Percentiles rank a stretch among this genome's conserved stretches.
Evolutionary conservation across 2,329 filamentous ascomycete species (phyloP).

Genomic region (Xylariaceae sp.): DNA sequence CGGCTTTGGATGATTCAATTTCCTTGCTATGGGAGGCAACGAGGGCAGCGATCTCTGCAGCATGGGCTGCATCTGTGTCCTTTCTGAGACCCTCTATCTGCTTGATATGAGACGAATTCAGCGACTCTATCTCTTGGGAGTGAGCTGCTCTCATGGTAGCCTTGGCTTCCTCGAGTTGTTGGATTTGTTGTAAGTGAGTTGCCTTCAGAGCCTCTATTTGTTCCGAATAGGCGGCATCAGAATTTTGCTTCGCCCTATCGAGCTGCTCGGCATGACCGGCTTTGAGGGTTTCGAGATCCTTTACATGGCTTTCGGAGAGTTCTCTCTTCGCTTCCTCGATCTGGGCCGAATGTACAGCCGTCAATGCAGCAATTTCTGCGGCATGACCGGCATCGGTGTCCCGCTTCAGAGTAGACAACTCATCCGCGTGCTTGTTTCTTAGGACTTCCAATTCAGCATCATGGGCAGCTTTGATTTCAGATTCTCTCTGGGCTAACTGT

Average conservation of each 20-base stretch:
- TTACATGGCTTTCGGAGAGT: constrained; percentile 26
- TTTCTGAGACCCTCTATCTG: constrained; percentile 27
- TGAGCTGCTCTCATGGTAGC: constrained; percentile 21
- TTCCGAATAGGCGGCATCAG: constrained; percentile 20
- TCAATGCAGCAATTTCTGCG: constrained; percentile 31
- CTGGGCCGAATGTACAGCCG: constrained; percentile 24
- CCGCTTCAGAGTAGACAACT: constrained; percentile 26
- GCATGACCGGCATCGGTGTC: constrained; percentile 29
- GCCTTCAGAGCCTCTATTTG: constrained; percentile 29
- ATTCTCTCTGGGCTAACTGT: constrained; percentile 23
- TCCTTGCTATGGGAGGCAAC: constrained; percentile 31
- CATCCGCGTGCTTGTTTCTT: constrained; percentile 29
- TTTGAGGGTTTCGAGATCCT: constrained; percentile 30
- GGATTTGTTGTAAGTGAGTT: constrained; percentile 26
- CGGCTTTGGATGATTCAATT: constrained; percentile 31
- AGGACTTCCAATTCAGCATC: constrained; percentile 27
- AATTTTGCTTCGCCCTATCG: constrained; percentile 25
- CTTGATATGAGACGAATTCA: constrained; percentile 26
- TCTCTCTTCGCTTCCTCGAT: constrained; percentile 28
- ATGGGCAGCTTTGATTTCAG: constrained; percentile 22
- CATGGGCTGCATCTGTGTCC: constrained; percentile 24
- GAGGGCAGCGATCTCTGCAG: constrained; percentile 32
- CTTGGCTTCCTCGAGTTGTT: constrained; percentile 31
- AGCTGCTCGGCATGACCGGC: constrained; percentile 28
- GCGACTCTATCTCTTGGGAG: constrained; percentile 28